Conservation (phyloP, 352 stramenopile genomes). For the Saprolegnia diclina region DNA sequence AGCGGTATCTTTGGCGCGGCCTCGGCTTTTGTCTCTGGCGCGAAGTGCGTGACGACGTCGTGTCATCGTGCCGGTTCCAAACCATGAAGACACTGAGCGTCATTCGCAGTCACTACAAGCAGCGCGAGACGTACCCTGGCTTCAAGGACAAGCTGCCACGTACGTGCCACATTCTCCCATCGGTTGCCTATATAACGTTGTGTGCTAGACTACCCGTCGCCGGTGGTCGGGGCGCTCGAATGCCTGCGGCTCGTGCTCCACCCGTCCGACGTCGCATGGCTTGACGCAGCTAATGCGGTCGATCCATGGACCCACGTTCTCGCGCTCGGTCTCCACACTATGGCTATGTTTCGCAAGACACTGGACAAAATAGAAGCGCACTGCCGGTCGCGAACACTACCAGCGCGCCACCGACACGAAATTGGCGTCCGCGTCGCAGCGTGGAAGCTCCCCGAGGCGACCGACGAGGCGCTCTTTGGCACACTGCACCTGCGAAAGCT, state of each 20-base stretch:
- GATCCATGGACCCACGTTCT: not conserved
- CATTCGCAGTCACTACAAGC: constrained; percentile 2
- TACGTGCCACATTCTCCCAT: too few relatives aligned
- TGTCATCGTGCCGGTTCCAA: constrained; percentile 6
- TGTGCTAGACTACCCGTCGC: not conserved
- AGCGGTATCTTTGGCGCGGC: constrained; percentile 14
- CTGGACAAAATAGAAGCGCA: not conserved
- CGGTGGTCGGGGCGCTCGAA: not conserved
- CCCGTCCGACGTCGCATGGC: not conserved
- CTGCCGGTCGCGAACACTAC: constrained; percentile 4
- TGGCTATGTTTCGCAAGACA: constrained; percentile 14
- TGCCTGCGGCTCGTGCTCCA: not conserved
- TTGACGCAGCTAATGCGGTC: not conserved
- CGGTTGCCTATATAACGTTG: too few relatives aligned
- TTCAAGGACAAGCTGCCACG: constrained; percentile 15
- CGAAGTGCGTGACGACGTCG: constrained; percentile 21
- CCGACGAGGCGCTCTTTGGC: not conserved
- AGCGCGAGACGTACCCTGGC: constrained; percentile 3
- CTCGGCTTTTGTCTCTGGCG: constrained; percentile 11
- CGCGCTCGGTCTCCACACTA: not conserved
- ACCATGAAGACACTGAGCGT: not conserved
- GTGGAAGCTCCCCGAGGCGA: not conserved
- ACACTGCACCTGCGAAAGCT: constrained; percentile 1
- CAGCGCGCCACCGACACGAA: not conserved
- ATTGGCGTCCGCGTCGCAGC: not conserved